Base-by-base conservation (phyloP, 192 early-diverging fungal genomes). In the Nowakowskiella sp. region DNA sequence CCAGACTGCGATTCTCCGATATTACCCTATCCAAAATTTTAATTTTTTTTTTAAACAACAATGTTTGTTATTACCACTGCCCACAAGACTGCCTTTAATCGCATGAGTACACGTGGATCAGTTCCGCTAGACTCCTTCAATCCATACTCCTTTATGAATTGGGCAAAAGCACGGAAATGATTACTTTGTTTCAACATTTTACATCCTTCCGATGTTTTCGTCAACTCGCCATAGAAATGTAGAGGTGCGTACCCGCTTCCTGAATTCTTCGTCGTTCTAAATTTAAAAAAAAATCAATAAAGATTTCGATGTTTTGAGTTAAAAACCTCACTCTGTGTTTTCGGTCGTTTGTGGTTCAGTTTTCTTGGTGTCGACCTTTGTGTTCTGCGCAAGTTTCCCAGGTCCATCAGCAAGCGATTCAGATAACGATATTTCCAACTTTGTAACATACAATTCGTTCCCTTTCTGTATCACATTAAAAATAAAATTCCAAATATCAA, bases 201-300 rank as follows among this genome's bases (percentile, higher is more conserved):
- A 47, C 82, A 83, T 9, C 89, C 88, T 71, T 88, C 79, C 13
- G 68, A 64, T 6, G 89, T 90, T 49, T 85, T 80, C 5, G 86
- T 73, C 27, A 92, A 60, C 53, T 88, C 79, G 5, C 87, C 85
- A 54, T 87, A 89, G 55, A 92, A 88, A 60, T 92, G 89, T 8
- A 83, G 71, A 3, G 78, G 81, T 1, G 73, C 62, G 31, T 51
- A 52, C 16, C 67, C 59, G 49, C 57, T 29, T 22, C n/a, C n/a
- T n/a, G n/a, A n/a, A n/a, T n/a, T n/a, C 26, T 16, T 53, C 54
- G 29, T 67, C 64, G 24, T 22, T 10, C n/a, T 55, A 51, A 23
- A 33, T 59, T 16, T 1, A 3, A 29, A n/a, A n/a, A 26, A 24
- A 66, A 6, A 4, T 26, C 13, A 61, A 1, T 13, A 63, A 7